phyloP scores from a whole-genome alignment of 768 basidiomycete genomes.

The Neoboletus brunneissimus region DNA sequence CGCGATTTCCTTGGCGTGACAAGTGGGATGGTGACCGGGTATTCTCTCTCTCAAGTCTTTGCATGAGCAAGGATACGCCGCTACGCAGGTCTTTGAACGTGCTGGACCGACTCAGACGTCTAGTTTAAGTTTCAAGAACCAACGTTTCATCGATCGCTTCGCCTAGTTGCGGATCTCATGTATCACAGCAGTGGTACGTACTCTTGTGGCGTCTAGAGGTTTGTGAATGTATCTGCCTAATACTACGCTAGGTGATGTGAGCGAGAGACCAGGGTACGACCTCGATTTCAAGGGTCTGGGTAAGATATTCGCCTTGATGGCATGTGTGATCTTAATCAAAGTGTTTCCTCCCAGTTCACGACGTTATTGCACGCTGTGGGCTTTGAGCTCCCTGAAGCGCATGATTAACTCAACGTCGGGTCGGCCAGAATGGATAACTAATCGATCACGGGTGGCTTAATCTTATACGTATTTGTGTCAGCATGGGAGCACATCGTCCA shows the following conservation, averaged over 20 bases:
- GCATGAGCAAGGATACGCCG: constrained; percentile 78
- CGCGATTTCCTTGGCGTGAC: not conserved
- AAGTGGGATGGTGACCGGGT: not conserved
- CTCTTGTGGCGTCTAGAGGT: too few species aligned
- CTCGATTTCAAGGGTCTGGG: constrained; percentile 88
- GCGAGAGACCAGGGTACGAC: constrained; percentile 77
- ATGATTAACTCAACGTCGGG: not conserved
- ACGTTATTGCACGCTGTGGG: constrained; percentile 67
- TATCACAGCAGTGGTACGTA: constrained; percentile 76
- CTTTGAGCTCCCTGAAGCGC: constrained; percentile 38
- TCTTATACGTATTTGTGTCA: constrained; percentile 7
- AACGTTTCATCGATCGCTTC: not conserved
- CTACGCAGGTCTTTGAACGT: constrained; percentile 86
- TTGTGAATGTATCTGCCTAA: not conserved
- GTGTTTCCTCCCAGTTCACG: constrained; percentile 49
- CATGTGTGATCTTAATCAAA: not conserved
- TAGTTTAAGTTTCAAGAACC: not conserved
- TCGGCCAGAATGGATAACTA: not conserved
- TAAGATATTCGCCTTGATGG: constrained; percentile 29
- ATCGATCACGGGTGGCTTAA: not conserved
- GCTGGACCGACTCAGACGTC: constrained; percentile 59
- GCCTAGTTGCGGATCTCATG: constrained; percentile 78
- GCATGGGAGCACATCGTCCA: not conserved
- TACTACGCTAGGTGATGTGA: constrained; percentile 59
- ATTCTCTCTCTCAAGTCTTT: constrained; percentile 51